Conservation (phyloP, 805 yeast genomes). For the Candida ascalaphidarum region DNA sequence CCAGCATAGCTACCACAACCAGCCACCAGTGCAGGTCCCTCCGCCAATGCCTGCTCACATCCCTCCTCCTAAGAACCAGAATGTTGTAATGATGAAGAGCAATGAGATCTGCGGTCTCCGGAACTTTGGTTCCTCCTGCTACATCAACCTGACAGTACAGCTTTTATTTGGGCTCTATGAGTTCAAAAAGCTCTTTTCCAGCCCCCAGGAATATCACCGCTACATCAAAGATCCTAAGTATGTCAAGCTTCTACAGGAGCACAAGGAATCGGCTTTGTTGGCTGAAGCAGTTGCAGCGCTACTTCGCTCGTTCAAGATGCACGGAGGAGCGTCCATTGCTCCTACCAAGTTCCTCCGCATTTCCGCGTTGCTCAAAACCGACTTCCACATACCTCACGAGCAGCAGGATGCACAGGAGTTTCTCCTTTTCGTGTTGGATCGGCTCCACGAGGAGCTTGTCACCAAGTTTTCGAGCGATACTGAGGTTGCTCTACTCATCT, state of each 20-base stretch:
- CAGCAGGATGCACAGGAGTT: slow-evolving; percentile 83
- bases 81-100: slow-evolving; percentile 22
- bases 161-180: slow-evolving; percentile 48
- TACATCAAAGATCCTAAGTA: slow-evolving; percentile 30
- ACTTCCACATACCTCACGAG: slow-evolving; percentile 58
- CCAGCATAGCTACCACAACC: too few relatives aligned
- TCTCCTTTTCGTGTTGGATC: slow-evolving; percentile 55
- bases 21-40: too few relatives aligned
- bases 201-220: slow-evolving; percentile 34
- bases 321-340: slow-evolving; percentile 54
- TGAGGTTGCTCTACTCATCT: too few relatives aligned
- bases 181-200: slow-evolving; percentile 42
- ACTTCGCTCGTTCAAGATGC: slow-evolving; percentile 47
- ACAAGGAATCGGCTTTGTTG: slow-evolving; percentile 18
- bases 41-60: slow-evolving; percentile 1
- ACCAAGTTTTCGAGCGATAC: slow-evolving; percentile 17
- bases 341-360: slow-evolving; percentile 56
- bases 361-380: slow-evolving; percentile 50
- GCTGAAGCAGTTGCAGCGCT: slow-evolving; percentile 46
- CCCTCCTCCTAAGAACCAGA: slow-evolving; percentile 4
- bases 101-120: slow-evolving; percentile 51
- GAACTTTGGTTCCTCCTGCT: slow-evolving; percentile 69
- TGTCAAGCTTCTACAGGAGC: slow-evolving; percentile 11
- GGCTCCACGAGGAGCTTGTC: slow-evolving; percentile 58
- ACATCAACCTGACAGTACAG: slow-evolving; percentile 68